Conservation (phyloP, 75 land plant species). For the Sequoia sempervirens region DNA sequence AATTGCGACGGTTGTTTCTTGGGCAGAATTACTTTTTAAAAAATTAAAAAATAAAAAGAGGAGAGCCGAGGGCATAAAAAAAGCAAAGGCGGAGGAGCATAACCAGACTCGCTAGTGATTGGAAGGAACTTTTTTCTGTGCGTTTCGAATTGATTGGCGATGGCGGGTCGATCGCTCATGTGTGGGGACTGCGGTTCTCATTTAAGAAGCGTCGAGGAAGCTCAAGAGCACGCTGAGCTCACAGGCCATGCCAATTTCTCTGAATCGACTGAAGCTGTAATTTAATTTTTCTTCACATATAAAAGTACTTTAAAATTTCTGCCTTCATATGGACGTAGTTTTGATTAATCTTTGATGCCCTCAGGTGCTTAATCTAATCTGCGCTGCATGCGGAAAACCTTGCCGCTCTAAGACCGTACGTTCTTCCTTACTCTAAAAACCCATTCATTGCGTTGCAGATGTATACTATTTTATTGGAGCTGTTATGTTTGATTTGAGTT, state of each 20-base stretch:
- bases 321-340: background rate
- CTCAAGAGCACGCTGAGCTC: constrained; percentile 92
- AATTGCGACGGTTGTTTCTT: no score
- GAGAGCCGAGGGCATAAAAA: background rate
- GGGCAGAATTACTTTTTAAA: no score
- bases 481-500: background rate
- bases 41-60: background rate
- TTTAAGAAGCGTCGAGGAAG: constrained; percentile 81
- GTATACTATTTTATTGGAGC: background rate
- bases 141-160: constrained; percentile 11
- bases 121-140: background rate
- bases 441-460: background rate
- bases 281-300: background rate
- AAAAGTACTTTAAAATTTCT: background rate
- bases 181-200: constrained; percentile 87
- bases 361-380: constrained; percentile 78
- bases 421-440: background rate
- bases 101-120: background rate
- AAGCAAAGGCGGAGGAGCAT: background rate
- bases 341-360: background rate
- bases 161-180: constrained; percentile 88
- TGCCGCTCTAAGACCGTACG: constrained; percentile 90
- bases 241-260: constrained; percentile 82
- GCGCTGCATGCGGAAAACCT: constrained; percentile 82
- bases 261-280: constrained; percentile 87